phyloP scores from a whole-genome alignment of 352 stramenopile genomes.

The Pythium myriotylum region DNA sequence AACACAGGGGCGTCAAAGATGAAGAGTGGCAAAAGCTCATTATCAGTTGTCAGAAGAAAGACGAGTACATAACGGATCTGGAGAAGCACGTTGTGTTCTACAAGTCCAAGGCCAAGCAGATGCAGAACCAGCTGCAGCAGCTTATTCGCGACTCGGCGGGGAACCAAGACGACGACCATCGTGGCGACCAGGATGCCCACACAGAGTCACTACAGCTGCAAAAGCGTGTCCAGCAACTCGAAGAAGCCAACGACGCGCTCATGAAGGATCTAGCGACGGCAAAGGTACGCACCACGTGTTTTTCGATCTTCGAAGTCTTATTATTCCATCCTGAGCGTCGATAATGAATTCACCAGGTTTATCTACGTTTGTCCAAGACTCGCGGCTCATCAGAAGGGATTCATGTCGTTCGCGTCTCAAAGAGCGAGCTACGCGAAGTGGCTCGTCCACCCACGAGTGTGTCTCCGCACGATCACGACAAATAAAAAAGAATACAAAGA shows the following conservation, averaged over 20 bases:
- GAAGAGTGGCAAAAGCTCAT: conserved; percentile 76
- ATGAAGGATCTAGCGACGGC: conserved; percentile 77
- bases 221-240: conserved; percentile 66
- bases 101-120: conserved; percentile 87
- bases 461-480: neutral
- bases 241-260: conserved; percentile 71
- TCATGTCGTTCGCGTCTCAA: conserved; percentile 67
- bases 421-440: conserved; percentile 66
- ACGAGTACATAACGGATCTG: conserved; percentile 81
- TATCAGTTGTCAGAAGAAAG: conserved; percentile 71
- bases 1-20: conserved; percentile 33
- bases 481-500: conserved; percentile 4
- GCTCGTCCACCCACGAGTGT: conserved; percentile 31
- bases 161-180: conserved; percentile 31
- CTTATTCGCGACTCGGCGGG: conserved; percentile 63
- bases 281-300: conserved; percentile 36
- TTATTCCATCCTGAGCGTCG: no score
- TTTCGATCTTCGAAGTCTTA: no score
- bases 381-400: conserved; percentile 30
- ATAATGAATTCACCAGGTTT: conserved; percentile 35
- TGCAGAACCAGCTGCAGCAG: conserved; percentile 81
- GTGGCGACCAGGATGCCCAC: conserved; percentile 22
- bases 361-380: conserved; percentile 56
- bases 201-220: conserved; percentile 37
- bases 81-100: conserved; percentile 88